Conservation (phyloP, 371 early-diverging fungal genomes). For the Rhizomucor pusillus region DNA sequence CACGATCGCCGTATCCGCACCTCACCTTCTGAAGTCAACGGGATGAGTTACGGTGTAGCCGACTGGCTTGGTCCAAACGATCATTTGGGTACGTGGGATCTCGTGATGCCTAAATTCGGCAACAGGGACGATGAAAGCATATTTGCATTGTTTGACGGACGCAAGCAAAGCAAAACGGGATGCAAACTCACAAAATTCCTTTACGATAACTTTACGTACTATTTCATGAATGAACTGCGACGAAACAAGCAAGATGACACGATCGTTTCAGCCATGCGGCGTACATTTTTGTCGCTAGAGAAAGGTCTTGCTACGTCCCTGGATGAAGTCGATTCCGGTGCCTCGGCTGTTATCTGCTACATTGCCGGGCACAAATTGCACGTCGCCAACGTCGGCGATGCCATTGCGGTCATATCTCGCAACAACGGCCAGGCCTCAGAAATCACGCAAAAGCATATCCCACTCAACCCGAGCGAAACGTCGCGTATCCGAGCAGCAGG, state of each 20-base stretch:
- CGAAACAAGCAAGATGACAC: conserved; percentile 53
- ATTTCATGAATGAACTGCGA: conserved; percentile 72
- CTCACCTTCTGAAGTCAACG: conserved; percentile 76
- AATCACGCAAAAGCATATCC: conserved; percentile 76
- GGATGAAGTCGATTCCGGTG: conserved; percentile 59
- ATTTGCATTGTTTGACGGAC: conserved; percentile 87
- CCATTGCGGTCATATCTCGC: conserved; percentile 78
- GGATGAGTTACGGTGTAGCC: conserved; percentile 84
- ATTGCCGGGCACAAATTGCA: conserved; percentile 76
- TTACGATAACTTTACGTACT: conserved; percentile 63
- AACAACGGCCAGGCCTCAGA: conserved; percentile 69
- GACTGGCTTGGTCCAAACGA: conserved; percentile 72
- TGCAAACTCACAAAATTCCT: conserved; percentile 66
- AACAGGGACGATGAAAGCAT: conserved; percentile 80
- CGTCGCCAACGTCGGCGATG: conserved; percentile 90
- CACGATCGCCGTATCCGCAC: conserved; percentile 82
- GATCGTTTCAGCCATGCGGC: conserved; percentile 59
- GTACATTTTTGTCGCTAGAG: conserved; percentile 75
- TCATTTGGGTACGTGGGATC: conserved; percentile 73
- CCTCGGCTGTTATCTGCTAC: conserved; percentile 74
- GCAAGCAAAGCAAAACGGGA: conserved; percentile 50
- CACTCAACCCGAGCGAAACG: conserved; percentile 67
- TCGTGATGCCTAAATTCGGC: conserved; percentile 78
- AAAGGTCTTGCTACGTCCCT: conserved; percentile 20
- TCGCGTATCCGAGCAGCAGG: conserved; percentile 74